Percentiles rank a stretch among this genome's conserved stretches.
Conservation (phyloP, 192 early-diverging fungal species). For the Pecoramyces ruminantium region DNA sequence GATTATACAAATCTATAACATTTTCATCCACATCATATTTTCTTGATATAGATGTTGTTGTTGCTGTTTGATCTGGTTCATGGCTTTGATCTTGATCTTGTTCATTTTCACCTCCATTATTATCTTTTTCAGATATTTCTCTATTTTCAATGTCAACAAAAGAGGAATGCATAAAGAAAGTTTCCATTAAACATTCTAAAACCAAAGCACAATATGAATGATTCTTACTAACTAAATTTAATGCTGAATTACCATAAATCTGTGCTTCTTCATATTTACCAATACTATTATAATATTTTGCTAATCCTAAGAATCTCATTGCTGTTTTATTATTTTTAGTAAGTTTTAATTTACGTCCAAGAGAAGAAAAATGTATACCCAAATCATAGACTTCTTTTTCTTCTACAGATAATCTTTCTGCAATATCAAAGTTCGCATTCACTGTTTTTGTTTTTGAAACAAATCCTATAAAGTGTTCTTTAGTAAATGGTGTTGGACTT, state of each 20-base stretch:
- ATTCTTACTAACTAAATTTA: slow-evolving; percentile 14
- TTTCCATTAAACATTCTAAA: not conserved
- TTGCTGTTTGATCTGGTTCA: not conserved
- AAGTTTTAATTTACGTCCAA: slow-evolving; percentile 23
- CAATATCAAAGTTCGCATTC: slow-evolving; percentile 5
- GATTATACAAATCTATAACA: not conserved
- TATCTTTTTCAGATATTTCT: not conserved
- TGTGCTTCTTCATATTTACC: slow-evolving; percentile 23
- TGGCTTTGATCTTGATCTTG: not conserved
- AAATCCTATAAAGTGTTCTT: slow-evolving; percentile 13
- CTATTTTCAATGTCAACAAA: not conserved
- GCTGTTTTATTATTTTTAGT: slow-evolving; percentile 10
- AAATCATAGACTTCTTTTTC: slow-evolving; percentile 23
- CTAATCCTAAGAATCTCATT: slow-evolving; percentile 10
- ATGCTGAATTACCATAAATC: slow-evolving; percentile 22
- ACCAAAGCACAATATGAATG: not conserved
- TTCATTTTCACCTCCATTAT: not conserved
- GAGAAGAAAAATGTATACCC: slow-evolving; percentile 23
- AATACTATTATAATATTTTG: slow-evolving; percentile 22
- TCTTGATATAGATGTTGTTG: not conserved
- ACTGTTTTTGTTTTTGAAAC: slow-evolving; percentile 14
- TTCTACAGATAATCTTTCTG: slow-evolving; percentile 10
- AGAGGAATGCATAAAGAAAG: not conserved
- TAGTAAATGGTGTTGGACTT: slow-evolving; percentile 7
- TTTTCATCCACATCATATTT: not conserved